These are phyloP conservation scores for Xylaria polymorpha DNA, from an alignment of 2,329 filamentous ascomycete genomes.

Conservation along the genomic window DNA sequence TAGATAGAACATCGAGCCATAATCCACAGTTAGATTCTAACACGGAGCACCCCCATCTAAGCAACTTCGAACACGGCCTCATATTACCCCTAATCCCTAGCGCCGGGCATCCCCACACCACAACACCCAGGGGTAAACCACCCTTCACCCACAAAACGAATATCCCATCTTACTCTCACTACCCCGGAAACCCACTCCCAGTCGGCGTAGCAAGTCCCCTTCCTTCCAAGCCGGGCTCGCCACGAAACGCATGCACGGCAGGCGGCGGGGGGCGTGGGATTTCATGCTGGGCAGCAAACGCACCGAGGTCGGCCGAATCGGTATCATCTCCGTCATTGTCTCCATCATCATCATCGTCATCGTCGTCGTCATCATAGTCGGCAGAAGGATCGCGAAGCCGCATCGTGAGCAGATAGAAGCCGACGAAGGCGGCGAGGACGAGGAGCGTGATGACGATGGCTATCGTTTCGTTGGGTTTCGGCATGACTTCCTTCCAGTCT, in stretches of 20 bases:
- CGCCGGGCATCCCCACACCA: neutral
- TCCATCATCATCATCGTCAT: neutral
- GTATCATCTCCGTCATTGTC: neutral
- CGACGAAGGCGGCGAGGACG: slow-evolving; percentile 7
- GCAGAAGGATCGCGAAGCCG: neutral
- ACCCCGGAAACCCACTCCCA: neutral
- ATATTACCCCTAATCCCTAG: neutral
- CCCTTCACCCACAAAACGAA: neutral
- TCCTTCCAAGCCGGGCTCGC: slow-evolving; percentile 1
- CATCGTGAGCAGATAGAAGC: neutral
- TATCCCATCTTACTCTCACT: neutral
- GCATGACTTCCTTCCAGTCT: slow-evolving; percentile 4
- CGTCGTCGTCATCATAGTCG: neutral
- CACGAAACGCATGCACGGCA: neutral
- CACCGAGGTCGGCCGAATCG: neutral
- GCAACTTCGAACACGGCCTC: no score
- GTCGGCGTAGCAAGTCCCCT: neutral
- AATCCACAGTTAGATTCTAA: no score
- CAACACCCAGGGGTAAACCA: neutral
- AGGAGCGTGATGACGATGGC: slow-evolving; percentile 24
- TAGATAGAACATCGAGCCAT: no score
- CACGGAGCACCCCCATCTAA: no score
- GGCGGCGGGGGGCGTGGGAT: neutral
- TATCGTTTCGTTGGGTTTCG: slow-evolving; percentile 30
- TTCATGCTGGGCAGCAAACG: neutral